These are phyloP conservation scores for Backusella luteola DNA, from an alignment of 192 early-diverging fungal species.

Conservation along the genomic window DNA sequence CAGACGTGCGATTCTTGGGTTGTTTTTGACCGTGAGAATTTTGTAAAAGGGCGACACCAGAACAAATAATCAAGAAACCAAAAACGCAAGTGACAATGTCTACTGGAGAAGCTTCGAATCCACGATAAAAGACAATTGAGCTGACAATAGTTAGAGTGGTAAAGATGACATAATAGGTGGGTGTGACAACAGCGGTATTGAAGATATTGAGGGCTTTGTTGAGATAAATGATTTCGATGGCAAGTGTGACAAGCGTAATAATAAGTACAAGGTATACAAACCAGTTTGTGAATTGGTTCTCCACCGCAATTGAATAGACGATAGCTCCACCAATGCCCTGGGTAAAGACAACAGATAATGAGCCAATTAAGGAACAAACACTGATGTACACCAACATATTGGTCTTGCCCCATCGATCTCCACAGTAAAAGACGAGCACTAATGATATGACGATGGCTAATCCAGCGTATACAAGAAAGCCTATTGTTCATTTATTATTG, in stretches of 20 bases:
- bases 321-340: slow-evolving; percentile 89
- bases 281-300: slow-evolving; percentile 79
- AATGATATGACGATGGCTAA: slow-evolving; percentile 60
- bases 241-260: slow-evolving; percentile 73
- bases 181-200: slow-evolving; percentile 84
- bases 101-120: slow-evolving; percentile 68
- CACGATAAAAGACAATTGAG: slow-evolving; percentile 85
- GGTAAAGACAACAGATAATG: slow-evolving; percentile 81
- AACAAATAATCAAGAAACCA: slow-evolving; percentile 89
- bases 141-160: slow-evolving; percentile 91
- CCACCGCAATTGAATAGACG: slow-evolving; percentile 80
- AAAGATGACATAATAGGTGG: slow-evolving; percentile 94
- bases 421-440: slow-evolving; percentile 73
- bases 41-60: slow-evolving; percentile 80
- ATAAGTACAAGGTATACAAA: slow-evolving; percentile 81
- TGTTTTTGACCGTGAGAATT: slow-evolving; percentile 30
- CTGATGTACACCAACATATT: slow-evolving; percentile 87
- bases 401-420: slow-evolving; percentile 71
- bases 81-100: slow-evolving; percentile 78
- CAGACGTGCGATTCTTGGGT: not conserved
- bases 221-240: slow-evolving; percentile 94
- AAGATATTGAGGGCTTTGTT: slow-evolving; percentile 94
- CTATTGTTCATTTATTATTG: slow-evolving; percentile 12
- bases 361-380: slow-evolving; percentile 91
- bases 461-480: slow-evolving; percentile 73